Conservation (phyloP, 129 eudicot species). For the Artemisia tridentata region DNA sequence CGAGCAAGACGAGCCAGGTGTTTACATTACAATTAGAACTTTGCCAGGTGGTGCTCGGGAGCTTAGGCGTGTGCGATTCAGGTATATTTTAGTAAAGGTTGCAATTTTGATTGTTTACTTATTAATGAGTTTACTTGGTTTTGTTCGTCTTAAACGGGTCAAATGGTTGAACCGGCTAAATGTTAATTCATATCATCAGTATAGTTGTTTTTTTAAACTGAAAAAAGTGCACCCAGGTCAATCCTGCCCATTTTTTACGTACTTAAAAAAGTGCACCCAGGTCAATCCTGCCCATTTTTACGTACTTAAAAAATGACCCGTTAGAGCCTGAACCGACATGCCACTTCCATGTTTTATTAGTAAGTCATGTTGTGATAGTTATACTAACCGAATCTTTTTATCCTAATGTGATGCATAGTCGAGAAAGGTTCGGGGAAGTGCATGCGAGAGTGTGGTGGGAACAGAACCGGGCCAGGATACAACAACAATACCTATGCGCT, state of each 20-base stretch:
- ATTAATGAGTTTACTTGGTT: background rate
- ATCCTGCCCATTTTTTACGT: too few species aligned
- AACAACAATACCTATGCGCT: constrained; percentile 79
- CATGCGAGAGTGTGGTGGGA: constrained; percentile 99
- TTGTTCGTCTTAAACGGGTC: background rate
- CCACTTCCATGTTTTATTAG: too few species aligned
- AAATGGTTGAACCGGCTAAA: background rate
- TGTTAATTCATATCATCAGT: too few species aligned
- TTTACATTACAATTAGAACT: constrained; percentile 76
- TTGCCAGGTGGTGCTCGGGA: constrained; percentile 84
- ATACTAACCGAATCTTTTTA: background rate
- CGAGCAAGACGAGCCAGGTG: constrained; percentile 95
- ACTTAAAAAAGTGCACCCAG: too few species aligned
- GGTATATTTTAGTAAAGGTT: constrained; percentile 33
- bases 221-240: too few species aligned
- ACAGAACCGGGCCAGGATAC: constrained; percentile 80
- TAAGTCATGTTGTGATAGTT: background rate
- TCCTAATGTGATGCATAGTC: constrained; percentile 42
- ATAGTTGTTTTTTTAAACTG: too few species aligned
- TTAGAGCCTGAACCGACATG: too few species aligned
- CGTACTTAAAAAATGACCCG: too few species aligned
- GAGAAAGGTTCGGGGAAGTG: constrained; percentile 84
- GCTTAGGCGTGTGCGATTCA: constrained; percentile 92
- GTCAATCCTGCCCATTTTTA: too few species aligned
- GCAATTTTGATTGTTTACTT: background rate